Base-by-base conservation (phyloP, 2,329 filamentous ascomycete species). In the Didymella sp. region DNA sequence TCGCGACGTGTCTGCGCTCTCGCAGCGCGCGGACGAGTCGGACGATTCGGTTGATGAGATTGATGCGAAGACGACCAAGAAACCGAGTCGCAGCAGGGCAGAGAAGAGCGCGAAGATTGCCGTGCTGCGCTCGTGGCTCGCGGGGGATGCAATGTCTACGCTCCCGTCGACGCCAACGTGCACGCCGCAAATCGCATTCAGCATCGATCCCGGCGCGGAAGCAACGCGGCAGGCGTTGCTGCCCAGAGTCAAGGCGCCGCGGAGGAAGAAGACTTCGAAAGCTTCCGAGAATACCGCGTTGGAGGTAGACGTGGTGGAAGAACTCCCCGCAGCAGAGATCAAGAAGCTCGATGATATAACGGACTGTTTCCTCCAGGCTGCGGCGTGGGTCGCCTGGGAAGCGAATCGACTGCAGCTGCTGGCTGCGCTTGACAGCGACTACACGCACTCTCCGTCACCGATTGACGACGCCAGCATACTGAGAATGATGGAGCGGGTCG, bases 371-470 rank as follows among this genome's bases (percentile, higher is more conserved):
- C 73, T 95, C 51, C 91, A 96, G 73, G 91, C 87, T 2, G 81
- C 91, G 56, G 87, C 90, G 2, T 94, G 89, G 87, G 75, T 91
- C 33, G 82, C 87, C 58, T 96, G 91, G 91, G 85, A 92, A 69
- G 77, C 81, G 64, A 89, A 89, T 64, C 59, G 75, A 19, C 37
- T 55, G 37, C 66, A 68, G 47, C 49, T 69, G 11, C 2, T 51
- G 35, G 37, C 19, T 25, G 15, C 21, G 8, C 12, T 24, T 12
- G 30, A 21, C 8, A 35, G 21, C 12, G 33, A 2, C 11, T 1
- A 8, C 6, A 17, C 15, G 7, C 11, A 2, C 2, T 4, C 21
- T 22, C 8, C 21, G 13, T 24, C 11, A 4, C 6, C 12, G 5
- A 22, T 53, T 6, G 42, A 41, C 8, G 50, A 53, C 21, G 50